Evolutionary conservation across 176 grass and related monocot genomes (phyloP).

Genomic region (Panicum miliaceum): DNA sequence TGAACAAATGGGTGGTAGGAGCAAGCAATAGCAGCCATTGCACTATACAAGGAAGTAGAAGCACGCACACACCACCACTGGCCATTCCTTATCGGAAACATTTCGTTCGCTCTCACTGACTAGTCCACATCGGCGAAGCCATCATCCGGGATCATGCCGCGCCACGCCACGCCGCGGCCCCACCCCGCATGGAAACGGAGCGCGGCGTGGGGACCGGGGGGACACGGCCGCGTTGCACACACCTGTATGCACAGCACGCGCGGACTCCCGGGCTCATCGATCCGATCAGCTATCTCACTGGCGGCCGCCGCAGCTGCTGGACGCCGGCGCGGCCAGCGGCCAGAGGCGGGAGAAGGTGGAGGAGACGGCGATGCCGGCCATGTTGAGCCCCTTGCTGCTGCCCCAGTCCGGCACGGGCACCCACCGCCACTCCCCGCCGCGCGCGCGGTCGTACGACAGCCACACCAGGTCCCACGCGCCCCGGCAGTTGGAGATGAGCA

Average conservation of each 20-base stretch:
- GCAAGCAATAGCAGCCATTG: neutral
- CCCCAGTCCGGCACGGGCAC: slow-evolving; percentile 89
- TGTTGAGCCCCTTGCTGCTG: slow-evolving; percentile 81
- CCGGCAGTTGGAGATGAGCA: slow-evolving; percentile 86
- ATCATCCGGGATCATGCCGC: slow-evolving; percentile 39
- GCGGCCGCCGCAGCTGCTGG: neutral
- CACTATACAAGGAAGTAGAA: neutral
- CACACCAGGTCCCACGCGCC: slow-evolving; percentile 87
- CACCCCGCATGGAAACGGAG: neutral
- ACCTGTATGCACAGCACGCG: neutral
- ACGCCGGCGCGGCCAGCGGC: slow-evolving; percentile 45
- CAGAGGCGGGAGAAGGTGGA: slow-evolving; percentile 92
- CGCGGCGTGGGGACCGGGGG: neutral
- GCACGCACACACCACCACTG: slow-evolving; percentile 5
- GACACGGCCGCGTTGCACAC: neutral
- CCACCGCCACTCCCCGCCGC: slow-evolving; percentile 60
- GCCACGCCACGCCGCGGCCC: neutral
- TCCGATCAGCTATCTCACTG: neutral
- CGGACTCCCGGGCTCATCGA: neutral
- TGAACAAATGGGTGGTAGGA: slow-evolving; percentile 7
- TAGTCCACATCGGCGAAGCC: slow-evolving; percentile 32
- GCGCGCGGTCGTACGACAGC: slow-evolving; percentile 72
- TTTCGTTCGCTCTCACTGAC: slow-evolving; percentile 28
- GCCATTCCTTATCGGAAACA: slow-evolving; percentile 24
- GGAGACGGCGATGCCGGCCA: slow-evolving; percentile 95